Evolutionary conservation across 2,329 filamentous ascomycete genomes (phyloP), one percentile per base, ranked within the genome.

Genomic region (Cucurbitaria berberidis): DNA sequence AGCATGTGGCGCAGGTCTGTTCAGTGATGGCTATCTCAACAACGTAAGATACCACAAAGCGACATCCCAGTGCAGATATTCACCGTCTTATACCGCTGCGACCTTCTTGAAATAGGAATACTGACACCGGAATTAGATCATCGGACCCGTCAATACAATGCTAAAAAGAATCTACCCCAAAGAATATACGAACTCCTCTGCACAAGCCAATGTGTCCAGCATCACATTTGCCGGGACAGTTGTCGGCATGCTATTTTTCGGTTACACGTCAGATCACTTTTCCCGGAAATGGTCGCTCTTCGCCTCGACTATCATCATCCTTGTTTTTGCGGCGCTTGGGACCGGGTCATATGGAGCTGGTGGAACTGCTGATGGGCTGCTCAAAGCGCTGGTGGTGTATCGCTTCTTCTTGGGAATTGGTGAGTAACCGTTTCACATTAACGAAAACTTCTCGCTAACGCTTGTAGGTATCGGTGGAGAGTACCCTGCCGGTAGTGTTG

Each of bases 1-100:
- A 63, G 92, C 92, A 38, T 96, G 91, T 69, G 93, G 93, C 60
- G 90, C 92, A 45, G 93, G 93, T 67, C 82, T 96, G 1, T 96
- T 96, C 76, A 92, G 89, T 21, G 93, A 96, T 74, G 93, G 93
- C 15, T 96, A 96, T 74, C 85, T 96, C 70, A 96, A 96, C 76
- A 91, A 90, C 68, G 90, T 91, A 63, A 77, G 60, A 45, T 43
- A 32, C 48, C 36, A 51, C 38, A 41, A 51, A 38, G 49, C 54
- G 35, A 51, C 36, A 47, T n/a, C 24, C 60, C 51, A 36, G 41
- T 19, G 54, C n/a, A n/a, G n/a, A n/a, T n/a, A n/a, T n/a, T n/a
- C n/a, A n/a, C n/a, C n/a, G n/a, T n/a, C n/a, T n/a, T n/a, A n/a
- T n/a, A n/a, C n/a, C n/a, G n/a, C n/a, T n/a, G n/a, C n/a, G n/a